phyloP scores from a whole-genome alignment of 2,329 filamentous ascomycete species.

The Stachybotrys elegans region DNA sequence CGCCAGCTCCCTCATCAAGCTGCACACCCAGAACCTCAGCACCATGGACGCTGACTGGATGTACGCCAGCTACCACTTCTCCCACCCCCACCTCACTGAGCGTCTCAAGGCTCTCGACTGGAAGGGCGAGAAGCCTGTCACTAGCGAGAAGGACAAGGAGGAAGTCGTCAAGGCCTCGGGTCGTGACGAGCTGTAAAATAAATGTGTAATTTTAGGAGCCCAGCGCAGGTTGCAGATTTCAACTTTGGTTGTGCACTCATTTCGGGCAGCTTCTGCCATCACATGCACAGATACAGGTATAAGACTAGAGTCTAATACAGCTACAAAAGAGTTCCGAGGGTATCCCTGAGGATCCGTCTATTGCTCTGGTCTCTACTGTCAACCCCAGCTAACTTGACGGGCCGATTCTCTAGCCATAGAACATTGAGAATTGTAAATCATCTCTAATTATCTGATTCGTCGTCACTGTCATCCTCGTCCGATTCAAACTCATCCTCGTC shows the following conservation, averaged over 20 bases:
- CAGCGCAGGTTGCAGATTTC: no score
- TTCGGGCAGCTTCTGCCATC: no score
- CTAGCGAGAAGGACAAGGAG: slow-evolving; percentile 31
- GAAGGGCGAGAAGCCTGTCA: slow-evolving; percentile 56
- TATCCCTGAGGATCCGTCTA: no score
- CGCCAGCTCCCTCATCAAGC: slow-evolving; percentile 85
- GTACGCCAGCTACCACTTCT: slow-evolving; percentile 98
- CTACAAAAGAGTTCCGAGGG: no score
- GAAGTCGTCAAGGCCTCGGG: slow-evolving; percentile 65
- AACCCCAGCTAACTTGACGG: no score
- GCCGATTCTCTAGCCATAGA: no score
- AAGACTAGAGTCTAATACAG: no score
- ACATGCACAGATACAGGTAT: no score
- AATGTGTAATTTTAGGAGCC: neutral
- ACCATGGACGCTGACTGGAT: slow-evolving; percentile 99
- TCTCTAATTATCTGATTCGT: no score
- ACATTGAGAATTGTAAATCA: no score
- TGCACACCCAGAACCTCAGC: slow-evolving; percentile 96
- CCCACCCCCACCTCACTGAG: slow-evolving; percentile 93
- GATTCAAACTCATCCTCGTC: slow-evolving; percentile 24
- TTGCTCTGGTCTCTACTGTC: no score
- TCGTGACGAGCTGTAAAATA: slow-evolving; percentile 62
- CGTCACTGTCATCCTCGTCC: slow-evolving; percentile 21
- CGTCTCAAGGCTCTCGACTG: slow-evolving; percentile 86
- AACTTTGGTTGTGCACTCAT: no score